phyloP scores from a whole-genome alignment of 139 green algal species.

The Chlamydomonas applanata region DNA sequence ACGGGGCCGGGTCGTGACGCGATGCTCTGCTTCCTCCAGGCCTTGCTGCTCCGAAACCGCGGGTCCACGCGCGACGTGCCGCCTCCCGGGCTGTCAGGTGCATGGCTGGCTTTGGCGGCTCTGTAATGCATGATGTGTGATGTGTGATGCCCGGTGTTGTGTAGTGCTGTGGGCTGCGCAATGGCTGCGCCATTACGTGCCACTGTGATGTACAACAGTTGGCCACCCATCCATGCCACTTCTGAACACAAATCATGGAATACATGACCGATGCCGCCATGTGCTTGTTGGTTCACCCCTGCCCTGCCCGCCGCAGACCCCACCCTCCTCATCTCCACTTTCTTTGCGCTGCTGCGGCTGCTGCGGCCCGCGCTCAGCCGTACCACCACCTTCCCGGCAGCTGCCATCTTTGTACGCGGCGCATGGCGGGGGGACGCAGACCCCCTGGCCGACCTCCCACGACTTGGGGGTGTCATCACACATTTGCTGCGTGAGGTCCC shows the following conservation, averaged over 20 bases:
- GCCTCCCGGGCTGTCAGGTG: constrained; percentile 68
- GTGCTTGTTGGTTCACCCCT: too few species aligned
- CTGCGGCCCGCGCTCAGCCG: constrained; percentile 41
- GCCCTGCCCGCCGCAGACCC: constrained; percentile 47
- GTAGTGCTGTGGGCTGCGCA: too few species aligned
- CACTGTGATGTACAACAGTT: not conserved
- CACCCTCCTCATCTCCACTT: constrained; percentile 69
- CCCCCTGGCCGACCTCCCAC: constrained; percentile 39
- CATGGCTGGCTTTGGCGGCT: too few species aligned
- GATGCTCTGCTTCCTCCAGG: constrained; percentile 56
- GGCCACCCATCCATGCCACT: not conserved
- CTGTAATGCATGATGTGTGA: too few species aligned
- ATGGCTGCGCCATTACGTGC: too few species aligned
- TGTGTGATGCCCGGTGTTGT: too few species aligned
- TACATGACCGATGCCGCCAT: too few species aligned
- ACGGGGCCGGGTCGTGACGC: not conserved
- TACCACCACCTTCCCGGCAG: constrained; percentile 37
- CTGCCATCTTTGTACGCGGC: constrained; percentile 36
- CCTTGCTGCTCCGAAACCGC: constrained; percentile 71
- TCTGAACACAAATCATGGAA: not conserved
- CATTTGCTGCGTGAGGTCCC: constrained; percentile 61
- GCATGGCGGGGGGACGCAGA: constrained; percentile 15
- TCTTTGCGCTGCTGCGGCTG: constrained; percentile 73
- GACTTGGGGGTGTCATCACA: constrained; percentile 66
- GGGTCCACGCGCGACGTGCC: constrained; percentile 62